Conservation (phyloP, 176 grass and related monocot genomes). For the Eremochloa ophiuroides region DNA sequence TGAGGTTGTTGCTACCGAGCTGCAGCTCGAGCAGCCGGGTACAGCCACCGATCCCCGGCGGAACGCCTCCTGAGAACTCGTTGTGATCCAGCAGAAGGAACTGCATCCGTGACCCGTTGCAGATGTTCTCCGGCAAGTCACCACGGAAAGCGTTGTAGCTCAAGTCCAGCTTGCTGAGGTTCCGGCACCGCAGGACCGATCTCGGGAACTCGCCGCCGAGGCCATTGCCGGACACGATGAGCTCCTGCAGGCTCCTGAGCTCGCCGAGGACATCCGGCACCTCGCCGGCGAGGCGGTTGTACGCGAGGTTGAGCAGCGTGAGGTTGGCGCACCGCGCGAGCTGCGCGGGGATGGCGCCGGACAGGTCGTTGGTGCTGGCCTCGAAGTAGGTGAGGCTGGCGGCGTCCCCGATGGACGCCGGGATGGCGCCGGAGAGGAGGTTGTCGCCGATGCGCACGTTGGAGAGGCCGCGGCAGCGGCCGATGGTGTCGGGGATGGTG, state of each 20-base stretch:
- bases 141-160: slow-evolving; percentile 69
- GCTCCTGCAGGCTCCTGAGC: slow-evolving; percentile 76
- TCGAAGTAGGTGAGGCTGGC: slow-evolving; percentile 90
- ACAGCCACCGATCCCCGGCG: slow-evolving; percentile 55
- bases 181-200: slow-evolving; percentile 69
- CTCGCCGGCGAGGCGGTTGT: slow-evolving; percentile 62
- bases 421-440: slow-evolving; percentile 55
- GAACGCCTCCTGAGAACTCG: slow-evolving; percentile 50
- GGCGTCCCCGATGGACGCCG: slow-evolving; percentile 56
- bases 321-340: slow-evolving; percentile 76
- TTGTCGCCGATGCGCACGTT: slow-evolving; percentile 86
- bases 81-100: slow-evolving; percentile 89
- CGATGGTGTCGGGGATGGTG: slow-evolving; percentile 57
- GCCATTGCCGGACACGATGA: slow-evolving; percentile 63
- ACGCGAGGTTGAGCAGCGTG: slow-evolving; percentile 78
- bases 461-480: slow-evolving; percentile 63
- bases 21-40: slow-evolving; percentile 66
- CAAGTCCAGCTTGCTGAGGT: slow-evolving; percentile 88
- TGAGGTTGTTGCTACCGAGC: slow-evolving; percentile 73
- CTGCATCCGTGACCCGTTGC: slow-evolving; percentile 69
- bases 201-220: slow-evolving; percentile 62
- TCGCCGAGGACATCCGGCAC: slow-evolving; percentile 55
- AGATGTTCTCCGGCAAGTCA: slow-evolving; percentile 55
- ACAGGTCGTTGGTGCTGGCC: slow-evolving; percentile 69
- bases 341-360: slow-evolving; percentile 58